Percentiles rank a stretch among this genome's conserved stretches.
Conservation (phyloP, 2,329 filamentous ascomycete species). For the Aspergillus niger region DNA sequence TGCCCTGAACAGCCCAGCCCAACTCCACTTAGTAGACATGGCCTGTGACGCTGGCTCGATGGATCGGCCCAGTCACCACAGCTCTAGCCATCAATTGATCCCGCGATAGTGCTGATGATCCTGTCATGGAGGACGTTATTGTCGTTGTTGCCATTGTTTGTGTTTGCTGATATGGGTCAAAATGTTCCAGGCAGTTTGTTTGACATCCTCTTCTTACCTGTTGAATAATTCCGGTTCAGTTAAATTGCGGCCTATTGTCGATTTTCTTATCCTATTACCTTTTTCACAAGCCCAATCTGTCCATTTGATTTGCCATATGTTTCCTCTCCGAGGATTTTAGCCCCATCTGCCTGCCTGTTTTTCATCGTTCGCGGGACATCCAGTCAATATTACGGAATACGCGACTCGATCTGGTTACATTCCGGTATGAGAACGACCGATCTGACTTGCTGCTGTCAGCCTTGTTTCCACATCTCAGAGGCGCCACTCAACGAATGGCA, state of each 20-base stretch:
- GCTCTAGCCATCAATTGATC: conserved; percentile 11
- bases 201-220: neutral
- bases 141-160: neutral
- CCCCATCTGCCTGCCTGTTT: neutral
- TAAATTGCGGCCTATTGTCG: conserved; percentile 4
- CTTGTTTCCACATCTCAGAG: conserved; percentile 27
- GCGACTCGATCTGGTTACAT: conserved; percentile 27
- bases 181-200: conserved; percentile 1
- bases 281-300: neutral
- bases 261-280: neutral
- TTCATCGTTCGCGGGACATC: neutral
- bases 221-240: neutral
- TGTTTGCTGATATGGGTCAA: neutral
- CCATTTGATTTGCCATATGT: neutral
- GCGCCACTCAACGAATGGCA: conserved; percentile 21
- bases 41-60: conserved; percentile 15
- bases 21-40: conserved; percentile 19
- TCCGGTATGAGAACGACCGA: conserved; percentile 24
- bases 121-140: neutral
- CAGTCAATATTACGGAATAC: conserved; percentile 12
- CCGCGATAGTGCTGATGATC: conserved; percentile 2
- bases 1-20: conserved; percentile 17
- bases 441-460: conserved; percentile 32
- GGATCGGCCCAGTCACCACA: conserved; percentile 10
- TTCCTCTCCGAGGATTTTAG: neutral